Percentiles rank a stretch among this genome's conserved stretches.
These are phyloP conservation scores for Beta corolliflora DNA, from an alignment of 179 eudicot species.

Conservation along the genomic window DNA sequence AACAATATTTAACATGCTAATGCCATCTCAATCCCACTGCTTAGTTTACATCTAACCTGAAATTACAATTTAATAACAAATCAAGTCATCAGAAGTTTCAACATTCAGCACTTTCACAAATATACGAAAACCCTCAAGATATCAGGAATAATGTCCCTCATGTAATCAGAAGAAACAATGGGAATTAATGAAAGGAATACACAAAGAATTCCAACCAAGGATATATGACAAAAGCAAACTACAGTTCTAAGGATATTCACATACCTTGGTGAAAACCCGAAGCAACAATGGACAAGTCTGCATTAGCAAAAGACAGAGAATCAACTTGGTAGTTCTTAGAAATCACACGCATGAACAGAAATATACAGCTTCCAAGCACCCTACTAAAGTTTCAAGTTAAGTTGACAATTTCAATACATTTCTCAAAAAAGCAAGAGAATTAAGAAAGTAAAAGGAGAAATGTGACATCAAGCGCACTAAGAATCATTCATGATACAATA, in stretches of 20 bases:
- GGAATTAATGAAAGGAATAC: background rate
- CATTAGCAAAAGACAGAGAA: slow-evolving; percentile 25
- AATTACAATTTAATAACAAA: background rate
- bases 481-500: background rate
- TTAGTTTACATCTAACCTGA: background rate
- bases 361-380: background rate
- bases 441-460: background rate
- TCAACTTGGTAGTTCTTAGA: background rate
- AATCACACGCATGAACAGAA: background rate
- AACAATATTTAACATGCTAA: background rate
- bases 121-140: background rate
- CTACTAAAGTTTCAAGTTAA: background rate
- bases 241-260: slow-evolving; percentile 9
- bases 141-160: background rate
- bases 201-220: background rate
- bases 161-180: background rate
- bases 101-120: background rate
- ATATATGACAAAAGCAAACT: background rate
- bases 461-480: background rate
- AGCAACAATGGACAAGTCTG: slow-evolving; percentile 96
- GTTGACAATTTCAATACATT: background rate
- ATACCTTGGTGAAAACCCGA: slow-evolving; percentile 94
- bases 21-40: background rate
- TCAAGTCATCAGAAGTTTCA: background rate
- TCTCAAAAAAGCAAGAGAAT: background rate